These are phyloP conservation scores for Avicennia marina DNA, from an alignment of 257 asterid species.

Conservation along the genomic window DNA sequence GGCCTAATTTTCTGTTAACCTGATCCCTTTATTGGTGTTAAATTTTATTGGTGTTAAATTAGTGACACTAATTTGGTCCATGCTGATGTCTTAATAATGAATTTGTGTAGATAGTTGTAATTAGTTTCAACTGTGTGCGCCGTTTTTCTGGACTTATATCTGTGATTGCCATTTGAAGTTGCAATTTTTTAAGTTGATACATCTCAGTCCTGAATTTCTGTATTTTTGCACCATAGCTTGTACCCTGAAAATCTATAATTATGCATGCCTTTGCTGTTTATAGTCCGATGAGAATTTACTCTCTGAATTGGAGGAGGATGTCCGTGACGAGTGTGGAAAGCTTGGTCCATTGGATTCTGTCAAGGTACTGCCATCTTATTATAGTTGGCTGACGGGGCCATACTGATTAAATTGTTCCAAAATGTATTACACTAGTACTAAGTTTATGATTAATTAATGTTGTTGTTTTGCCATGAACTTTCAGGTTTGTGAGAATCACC, in stretches of 20 bases:
- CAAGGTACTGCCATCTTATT: constrained; percentile 41
- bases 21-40: background rate
- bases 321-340: constrained; percentile 77
- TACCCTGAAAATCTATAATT: background rate
- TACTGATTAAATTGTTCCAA: background rate
- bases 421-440: background rate
- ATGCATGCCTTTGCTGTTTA: constrained; percentile 13
- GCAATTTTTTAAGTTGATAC: background rate
- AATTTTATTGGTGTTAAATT: background rate
- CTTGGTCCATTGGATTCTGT: constrained; percentile 83
- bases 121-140: too few species aligned
- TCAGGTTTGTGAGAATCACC: constrained; percentile 89
- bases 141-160: background rate
- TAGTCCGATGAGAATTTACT: constrained; percentile 72
- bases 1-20: background rate
- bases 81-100: background rate
- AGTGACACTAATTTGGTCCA: background rate
- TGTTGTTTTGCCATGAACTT: constrained; percentile 16
- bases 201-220: background rate
- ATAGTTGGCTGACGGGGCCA: background rate
- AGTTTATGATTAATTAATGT: background rate
- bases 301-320: constrained; percentile 77
- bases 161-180: background rate
- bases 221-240: background rate
- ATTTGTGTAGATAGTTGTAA: too few species aligned